Evolutionary conservation across 106 monocot species (phyloP).

Genomic region (Acanthochlamys bracteata): DNA sequence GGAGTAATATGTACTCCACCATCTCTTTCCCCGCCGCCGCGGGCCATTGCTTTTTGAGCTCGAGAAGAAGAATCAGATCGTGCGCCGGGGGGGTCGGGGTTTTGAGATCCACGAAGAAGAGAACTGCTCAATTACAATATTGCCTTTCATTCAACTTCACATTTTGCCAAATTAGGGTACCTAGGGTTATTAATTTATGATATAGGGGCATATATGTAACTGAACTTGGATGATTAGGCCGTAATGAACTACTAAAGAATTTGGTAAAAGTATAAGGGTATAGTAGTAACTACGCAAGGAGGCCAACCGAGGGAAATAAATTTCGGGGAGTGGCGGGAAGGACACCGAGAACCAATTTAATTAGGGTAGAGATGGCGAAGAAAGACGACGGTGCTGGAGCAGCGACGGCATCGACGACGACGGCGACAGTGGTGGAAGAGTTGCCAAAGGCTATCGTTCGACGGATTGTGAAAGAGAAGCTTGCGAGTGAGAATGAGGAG

Average conservation of each 20-base stretch:
- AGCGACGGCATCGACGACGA: conserved; percentile 1
- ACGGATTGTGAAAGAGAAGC: conserved; percentile 85
- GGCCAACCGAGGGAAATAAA: background rate
- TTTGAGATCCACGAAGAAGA: background rate
- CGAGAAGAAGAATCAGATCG: background rate
- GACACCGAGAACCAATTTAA: background rate
- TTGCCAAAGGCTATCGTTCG: conserved; percentile 72
- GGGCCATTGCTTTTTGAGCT: background rate
- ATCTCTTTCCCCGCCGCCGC: background rate
- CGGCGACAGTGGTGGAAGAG: conserved; percentile 46
- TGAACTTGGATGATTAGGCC: too few species aligned
- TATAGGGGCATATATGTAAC: too few species aligned
- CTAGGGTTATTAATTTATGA: too few species aligned
- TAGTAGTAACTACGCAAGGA: background rate
- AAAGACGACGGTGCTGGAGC: conserved; percentile 2
- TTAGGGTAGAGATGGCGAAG: conserved; percentile 5
- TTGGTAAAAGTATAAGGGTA: background rate
- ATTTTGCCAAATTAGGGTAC: too few species aligned
- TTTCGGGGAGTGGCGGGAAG: background rate
- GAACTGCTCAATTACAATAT: too few species aligned
- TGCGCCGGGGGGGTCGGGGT: too few species aligned
- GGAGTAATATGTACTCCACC: background rate
- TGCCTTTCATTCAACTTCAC: too few species aligned
- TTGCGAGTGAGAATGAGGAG: conserved; percentile 30
- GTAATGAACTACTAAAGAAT: background rate